Evolutionary conservation across 176 grass and related monocot species (phyloP).

Genomic region (Oryza officinalis): DNA sequence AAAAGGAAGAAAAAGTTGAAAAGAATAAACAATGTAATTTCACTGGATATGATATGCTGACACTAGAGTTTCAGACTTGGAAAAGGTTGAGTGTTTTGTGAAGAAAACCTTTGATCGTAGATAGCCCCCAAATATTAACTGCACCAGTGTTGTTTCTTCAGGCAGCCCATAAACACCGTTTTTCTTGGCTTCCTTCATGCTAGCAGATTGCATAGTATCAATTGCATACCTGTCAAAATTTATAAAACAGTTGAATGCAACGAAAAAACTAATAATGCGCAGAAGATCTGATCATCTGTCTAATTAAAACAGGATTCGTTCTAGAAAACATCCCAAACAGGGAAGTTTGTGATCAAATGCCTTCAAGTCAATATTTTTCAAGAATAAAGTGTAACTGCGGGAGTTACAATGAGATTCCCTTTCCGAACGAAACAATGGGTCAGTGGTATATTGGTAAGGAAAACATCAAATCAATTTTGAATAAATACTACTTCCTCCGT

Average conservation of each 20-base stretch:
- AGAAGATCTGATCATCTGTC: conserved; percentile 9
- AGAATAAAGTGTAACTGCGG: neutral
- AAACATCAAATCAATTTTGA: neutral
- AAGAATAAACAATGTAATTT: neutral
- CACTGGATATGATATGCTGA: conserved; percentile 13
- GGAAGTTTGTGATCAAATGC: neutral
- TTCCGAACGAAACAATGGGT: neutral
- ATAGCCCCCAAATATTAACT: conserved; percentile 91
- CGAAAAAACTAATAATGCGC: conserved; percentile 6
- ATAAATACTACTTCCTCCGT: conserved; percentile 6
- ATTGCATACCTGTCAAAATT: conserved; percentile 74
- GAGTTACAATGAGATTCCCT: neutral
- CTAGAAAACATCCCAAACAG: neutral
- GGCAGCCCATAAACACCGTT: conserved; percentile 41
- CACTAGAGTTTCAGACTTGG: conserved; percentile 17
- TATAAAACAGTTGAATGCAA: conserved; percentile 30
- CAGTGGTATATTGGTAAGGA: neutral
- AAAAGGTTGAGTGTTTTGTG: neutral
- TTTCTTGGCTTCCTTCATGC: conserved; percentile 66
- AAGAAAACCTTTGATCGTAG: conserved; percentile 80
- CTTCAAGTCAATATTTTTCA: neutral
- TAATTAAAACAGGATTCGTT: conserved; percentile 6
- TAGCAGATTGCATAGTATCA: conserved; percentile 87
- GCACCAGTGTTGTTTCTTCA: conserved; percentile 84
- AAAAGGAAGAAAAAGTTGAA: conserved; percentile 23